Conservation (phyloP, 441 rosid species). For the Erodium moschatum region DNA sequence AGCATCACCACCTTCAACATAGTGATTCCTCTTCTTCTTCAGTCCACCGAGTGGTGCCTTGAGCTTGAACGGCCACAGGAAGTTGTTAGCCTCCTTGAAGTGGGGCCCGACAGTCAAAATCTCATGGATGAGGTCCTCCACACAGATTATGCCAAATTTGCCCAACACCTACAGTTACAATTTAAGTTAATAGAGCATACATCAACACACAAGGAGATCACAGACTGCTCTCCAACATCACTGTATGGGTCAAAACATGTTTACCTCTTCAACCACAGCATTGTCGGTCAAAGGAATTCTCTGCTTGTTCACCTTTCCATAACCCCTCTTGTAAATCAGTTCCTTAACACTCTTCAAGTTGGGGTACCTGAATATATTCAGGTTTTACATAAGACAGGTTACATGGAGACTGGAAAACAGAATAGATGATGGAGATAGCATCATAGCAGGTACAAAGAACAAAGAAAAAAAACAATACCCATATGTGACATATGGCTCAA, state of each 20-base stretch:
- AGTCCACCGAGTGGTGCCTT: constrained; percentile 67
- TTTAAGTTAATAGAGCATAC: neutral
- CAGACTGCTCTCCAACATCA: neutral
- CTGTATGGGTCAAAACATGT: neutral
- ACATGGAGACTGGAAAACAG: neutral
- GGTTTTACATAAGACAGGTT: neutral
- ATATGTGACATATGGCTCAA: constrained; percentile 73
- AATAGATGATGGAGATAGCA: neutral
- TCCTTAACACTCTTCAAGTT: constrained; percentile 65
- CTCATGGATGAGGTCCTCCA: constrained; percentile 64
- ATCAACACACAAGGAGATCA: neutral
- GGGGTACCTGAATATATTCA: constrained; percentile 39
- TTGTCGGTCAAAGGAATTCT: constrained; percentile 62
- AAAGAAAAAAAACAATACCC: constrained; percentile 33
- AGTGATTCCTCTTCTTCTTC: constrained; percentile 70
- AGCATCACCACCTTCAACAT: constrained; percentile 73
- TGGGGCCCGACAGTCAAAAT: constrained; percentile 70
- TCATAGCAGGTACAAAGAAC: neutral
- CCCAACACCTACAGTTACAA: constrained; percentile 39
- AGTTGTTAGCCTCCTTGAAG: constrained; percentile 72
- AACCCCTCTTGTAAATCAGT: constrained; percentile 64
- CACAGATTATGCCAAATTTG: constrained; percentile 46
- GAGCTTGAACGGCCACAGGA: constrained; percentile 71
- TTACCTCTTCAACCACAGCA: constrained; percentile 51
- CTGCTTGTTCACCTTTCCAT: constrained; percentile 65